Percentiles rank a stretch among this genome's conserved stretches.
Conservation (phyloP, 371 early-diverging fungal species). For the Haplosporangium sp. region DNA sequence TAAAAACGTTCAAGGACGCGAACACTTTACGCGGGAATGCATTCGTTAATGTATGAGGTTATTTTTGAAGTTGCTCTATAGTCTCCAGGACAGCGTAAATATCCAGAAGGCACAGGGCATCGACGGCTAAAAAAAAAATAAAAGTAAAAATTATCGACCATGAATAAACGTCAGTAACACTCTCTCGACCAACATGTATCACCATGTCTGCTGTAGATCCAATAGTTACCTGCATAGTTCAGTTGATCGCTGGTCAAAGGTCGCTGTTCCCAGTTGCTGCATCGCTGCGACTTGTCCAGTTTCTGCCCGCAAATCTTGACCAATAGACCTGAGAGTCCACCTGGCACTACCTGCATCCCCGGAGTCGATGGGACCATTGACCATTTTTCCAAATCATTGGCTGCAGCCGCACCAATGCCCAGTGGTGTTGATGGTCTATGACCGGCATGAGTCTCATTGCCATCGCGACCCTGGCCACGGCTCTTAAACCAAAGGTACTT, state of each 20-base stretch:
- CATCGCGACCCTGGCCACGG: background rate
- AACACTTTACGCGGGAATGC: too few relatives aligned
- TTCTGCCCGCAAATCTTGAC: slow-evolving; percentile 10
- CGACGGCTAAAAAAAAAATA: slow-evolving; percentile 18
- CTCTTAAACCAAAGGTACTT: slow-evolving; percentile 18
- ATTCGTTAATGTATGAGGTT: background rate
- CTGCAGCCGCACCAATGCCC: background rate
- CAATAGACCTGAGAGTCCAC: slow-evolving; percentile 32
- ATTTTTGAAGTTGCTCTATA: slow-evolving; percentile 6
- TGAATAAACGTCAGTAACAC: background rate
- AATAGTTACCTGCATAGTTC: slow-evolving; percentile 36
- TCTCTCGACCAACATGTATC: too few relatives aligned
- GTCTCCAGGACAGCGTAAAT: slow-evolving; percentile 17
- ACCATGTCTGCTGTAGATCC: too few relatives aligned
- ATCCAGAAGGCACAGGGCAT: slow-evolving; percentile 33
- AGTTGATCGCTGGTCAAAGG: slow-evolving; percentile 18
- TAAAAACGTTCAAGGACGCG: background rate
- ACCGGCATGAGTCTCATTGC: background rate
- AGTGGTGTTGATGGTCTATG: too few relatives aligned
- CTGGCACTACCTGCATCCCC: slow-evolving; percentile 10
- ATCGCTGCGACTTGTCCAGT: slow-evolving; percentile 33
- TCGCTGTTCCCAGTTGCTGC: slow-evolving; percentile 46
- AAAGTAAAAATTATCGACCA: background rate
- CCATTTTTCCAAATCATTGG: slow-evolving; percentile 1
- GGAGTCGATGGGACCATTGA: slow-evolving; percentile 4